A percentile compares a stretch with the other conserved stretches of the same genome.
phyloP scores from a whole-genome alignment of 2,329 filamentous ascomycete species.

The Rhynchosporium secalis region DNA sequence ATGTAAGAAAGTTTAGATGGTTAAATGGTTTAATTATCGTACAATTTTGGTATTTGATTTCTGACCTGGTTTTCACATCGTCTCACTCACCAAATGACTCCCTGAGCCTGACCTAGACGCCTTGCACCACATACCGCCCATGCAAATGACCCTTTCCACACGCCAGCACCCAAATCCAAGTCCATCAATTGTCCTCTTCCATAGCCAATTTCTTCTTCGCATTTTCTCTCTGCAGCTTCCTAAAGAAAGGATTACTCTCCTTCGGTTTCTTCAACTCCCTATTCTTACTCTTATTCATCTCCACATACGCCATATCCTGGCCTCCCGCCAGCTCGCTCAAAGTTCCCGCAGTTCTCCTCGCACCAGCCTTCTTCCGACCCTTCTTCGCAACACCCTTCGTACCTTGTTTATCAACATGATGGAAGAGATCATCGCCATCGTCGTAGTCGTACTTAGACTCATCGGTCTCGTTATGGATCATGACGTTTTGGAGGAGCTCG shows the following conservation, averaged over 20 bases:
- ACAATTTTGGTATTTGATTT: not conserved
- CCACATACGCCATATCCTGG: slow-evolving; percentile 95
- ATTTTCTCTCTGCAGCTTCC: slow-evolving; percentile 63
- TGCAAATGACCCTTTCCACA: not conserved
- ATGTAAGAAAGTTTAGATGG: too few relatives aligned
- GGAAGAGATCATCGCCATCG: slow-evolving; percentile 61
- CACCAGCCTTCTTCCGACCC: slow-evolving; percentile 56
- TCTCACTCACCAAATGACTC: not conserved
- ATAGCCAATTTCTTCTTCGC: slow-evolving; percentile 53
- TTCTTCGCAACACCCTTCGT: slow-evolving; percentile 31
- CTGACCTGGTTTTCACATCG: not conserved
- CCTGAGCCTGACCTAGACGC: not conserved
- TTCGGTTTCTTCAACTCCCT: slow-evolving; percentile 64
- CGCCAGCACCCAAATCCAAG: not conserved
- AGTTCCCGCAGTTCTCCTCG: slow-evolving; percentile 78
- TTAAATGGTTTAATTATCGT: too few relatives aligned
- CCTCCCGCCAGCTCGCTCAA: slow-evolving; percentile 86
- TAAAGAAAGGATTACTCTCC: slow-evolving; percentile 62
- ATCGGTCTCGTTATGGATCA: slow-evolving; percentile 73
- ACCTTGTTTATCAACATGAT: slow-evolving; percentile 41
- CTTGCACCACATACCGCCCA: not conserved
- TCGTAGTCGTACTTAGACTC: slow-evolving; percentile 26
- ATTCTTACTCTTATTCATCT: slow-evolving; percentile 74
- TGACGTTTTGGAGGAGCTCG: slow-evolving; percentile 83
- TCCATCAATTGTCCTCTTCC: slow-evolving; percentile 13